phyloP scores from a whole-genome alignment of 768 basidiomycete genomes.

The Hygrocybe punicea region DNA sequence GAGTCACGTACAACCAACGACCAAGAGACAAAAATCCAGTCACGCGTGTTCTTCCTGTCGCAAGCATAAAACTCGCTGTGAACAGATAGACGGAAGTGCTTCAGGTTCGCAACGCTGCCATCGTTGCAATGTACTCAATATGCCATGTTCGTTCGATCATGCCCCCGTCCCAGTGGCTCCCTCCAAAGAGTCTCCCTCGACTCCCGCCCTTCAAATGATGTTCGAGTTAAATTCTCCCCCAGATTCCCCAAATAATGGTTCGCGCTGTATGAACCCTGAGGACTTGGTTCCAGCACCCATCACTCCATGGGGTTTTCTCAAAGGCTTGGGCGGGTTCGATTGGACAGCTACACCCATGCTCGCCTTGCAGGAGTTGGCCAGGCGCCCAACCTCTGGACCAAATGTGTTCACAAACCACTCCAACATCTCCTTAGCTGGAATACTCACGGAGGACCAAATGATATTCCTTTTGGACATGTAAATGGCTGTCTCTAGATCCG shows the following conservation, averaged over 20 bases:
- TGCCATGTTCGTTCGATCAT: conserved; percentile 42
- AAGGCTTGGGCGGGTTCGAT: conserved; percentile 38
- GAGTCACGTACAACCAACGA: background rate
- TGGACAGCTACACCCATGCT: conserved; percentile 46
- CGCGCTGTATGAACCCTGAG: conserved; percentile 15
- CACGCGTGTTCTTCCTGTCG: conserved; percentile 47
- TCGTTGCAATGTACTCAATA: conserved; percentile 47
- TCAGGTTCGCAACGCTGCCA: conserved; percentile 38
- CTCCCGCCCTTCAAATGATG: background rate
- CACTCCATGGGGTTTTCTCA: conserved; percentile 40
- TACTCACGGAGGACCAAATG: conserved; percentile 36
- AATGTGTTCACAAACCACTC: background rate
- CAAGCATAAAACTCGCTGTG: conserved; percentile 50
- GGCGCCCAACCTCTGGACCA: conserved; percentile 2
- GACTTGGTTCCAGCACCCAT: conserved; percentile 32
- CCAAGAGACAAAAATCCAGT: conserved; percentile 41
- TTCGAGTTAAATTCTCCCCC: background rate
- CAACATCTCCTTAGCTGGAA: conserved; percentile 18
- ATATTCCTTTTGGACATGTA: conserved; percentile 40
- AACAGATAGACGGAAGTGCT: conserved; percentile 43
- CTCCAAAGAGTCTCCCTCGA: background rate
- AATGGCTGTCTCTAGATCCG: conserved; percentile 7
- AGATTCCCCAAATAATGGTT: background rate
- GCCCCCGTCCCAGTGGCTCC: conserved; percentile 1
- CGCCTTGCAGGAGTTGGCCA: conserved; percentile 43